phyloP scores from a whole-genome alignment of 805 yeast genomes.

The Starmerella apicola region DNA sequence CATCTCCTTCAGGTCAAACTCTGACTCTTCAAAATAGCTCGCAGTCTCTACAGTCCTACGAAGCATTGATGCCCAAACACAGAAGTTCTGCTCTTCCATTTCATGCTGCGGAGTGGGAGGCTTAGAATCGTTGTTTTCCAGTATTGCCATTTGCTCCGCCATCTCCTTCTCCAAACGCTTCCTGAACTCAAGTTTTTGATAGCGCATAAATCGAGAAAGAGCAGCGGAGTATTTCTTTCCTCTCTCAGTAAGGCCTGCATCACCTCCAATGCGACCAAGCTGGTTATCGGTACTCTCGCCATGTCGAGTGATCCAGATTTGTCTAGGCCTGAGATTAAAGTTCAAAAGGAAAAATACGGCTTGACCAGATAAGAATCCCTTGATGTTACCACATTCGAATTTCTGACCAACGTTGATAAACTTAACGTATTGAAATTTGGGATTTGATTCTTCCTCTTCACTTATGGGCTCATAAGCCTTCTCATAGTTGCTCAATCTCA shows the following conservation, averaged over 20 bases:
- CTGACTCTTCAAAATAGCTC: slow-evolving; percentile 56
- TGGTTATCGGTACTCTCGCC: slow-evolving; percentile 87
- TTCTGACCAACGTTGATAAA: slow-evolving; percentile 95
- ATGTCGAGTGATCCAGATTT: slow-evolving; percentile 89
- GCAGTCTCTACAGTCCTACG: slow-evolving; percentile 69
- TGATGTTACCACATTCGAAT: slow-evolving; percentile 81
- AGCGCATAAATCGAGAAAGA: slow-evolving; percentile 58
- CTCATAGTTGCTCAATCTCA: slow-evolving; percentile 71
- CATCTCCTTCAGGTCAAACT: slow-evolving; percentile 72
- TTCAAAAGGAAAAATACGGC: slow-evolving; percentile 80
- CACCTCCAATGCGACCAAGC: slow-evolving; percentile 82
- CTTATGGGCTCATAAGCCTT: slow-evolving; percentile 84
- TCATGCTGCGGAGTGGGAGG: slow-evolving; percentile 27
- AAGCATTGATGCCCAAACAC: slow-evolving; percentile 90
- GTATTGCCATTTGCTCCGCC: slow-evolving; percentile 34
- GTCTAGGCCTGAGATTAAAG: slow-evolving; percentile 78
- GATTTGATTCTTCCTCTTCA: slow-evolving; percentile 52
- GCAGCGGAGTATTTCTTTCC: slow-evolving; percentile 68
- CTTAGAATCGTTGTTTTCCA: slow-evolving; percentile 26
- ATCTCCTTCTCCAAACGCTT: slow-evolving; percentile 45
- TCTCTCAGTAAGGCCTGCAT: slow-evolving; percentile 64
- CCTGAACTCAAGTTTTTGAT: slow-evolving; percentile 58
- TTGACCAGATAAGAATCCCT: slow-evolving; percentile 82
- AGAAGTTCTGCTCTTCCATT: slow-evolving; percentile 58
- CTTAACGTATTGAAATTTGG: slow-evolving; percentile 71